Evolutionary conservation across 2,329 filamentous ascomycete species (phyloP).

Genomic region (Pseudovirgaria hyperparasitica): DNA sequence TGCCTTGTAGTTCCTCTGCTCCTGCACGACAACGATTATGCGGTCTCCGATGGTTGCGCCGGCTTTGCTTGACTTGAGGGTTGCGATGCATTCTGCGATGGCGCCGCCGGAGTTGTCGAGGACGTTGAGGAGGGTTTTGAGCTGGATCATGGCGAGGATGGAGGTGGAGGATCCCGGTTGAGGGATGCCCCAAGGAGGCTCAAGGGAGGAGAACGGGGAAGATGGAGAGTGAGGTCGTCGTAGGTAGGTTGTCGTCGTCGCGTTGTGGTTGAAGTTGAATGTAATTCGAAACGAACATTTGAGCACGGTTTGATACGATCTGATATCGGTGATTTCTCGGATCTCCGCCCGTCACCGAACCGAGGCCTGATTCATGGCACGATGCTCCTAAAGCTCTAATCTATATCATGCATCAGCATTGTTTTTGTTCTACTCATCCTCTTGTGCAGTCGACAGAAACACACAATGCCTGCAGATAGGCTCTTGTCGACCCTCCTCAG

Average conservation of each 20-base stretch:
- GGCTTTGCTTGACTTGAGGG: conserved; percentile 78
- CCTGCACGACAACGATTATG: conserved; percentile 95
- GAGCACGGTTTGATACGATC: conserved; percentile 2
- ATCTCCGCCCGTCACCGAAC: conserved; percentile 1
- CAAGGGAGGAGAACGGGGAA: not conserved
- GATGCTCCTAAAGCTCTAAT: conserved; percentile 3
- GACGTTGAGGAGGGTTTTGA: conserved; percentile 87
- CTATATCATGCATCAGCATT: too few species aligned
- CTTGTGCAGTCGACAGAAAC: too few species aligned
- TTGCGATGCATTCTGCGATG: conserved; percentile 89
- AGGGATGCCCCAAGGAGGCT: not conserved
- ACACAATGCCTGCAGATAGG: conserved; percentile 52
- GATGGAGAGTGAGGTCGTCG: conserved; percentile 10
- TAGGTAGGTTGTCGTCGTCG: conserved; percentile 1
- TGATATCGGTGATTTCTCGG: conserved; percentile 1
- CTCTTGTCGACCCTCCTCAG: conserved; percentile 55
- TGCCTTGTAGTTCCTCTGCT: conserved; percentile 67
- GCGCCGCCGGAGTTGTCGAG: conserved; percentile 99
- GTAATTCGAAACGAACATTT: conserved; percentile 2
- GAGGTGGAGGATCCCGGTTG: not conserved
- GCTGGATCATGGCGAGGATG: conserved; percentile 59
- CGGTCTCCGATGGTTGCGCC: conserved; percentile 57
- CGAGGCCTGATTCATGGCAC: conserved; percentile 2
- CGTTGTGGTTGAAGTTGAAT: conserved; percentile 4
- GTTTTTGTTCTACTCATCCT: too few species aligned